Evolutionary conservation across 2,329 filamentous ascomycete species (phyloP).

Genomic region (Fusarium haematococcum): DNA sequence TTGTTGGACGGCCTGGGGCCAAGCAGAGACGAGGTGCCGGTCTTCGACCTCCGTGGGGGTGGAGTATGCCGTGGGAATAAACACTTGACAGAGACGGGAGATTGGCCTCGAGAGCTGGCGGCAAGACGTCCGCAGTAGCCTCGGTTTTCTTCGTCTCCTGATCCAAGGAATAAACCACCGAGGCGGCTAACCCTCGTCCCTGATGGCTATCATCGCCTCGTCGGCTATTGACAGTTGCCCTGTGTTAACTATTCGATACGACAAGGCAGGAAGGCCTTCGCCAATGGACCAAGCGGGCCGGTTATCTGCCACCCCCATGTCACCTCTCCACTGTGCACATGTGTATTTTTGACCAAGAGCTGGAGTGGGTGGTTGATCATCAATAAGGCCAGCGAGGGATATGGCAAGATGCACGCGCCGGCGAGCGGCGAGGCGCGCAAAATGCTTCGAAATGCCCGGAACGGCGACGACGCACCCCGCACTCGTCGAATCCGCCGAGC

Average conservation of each 20-base stretch:
- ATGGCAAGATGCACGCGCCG: slow-evolving; percentile 18
- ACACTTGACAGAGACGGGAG: slow-evolving; percentile 26
- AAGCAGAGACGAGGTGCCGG: slow-evolving; percentile 27
- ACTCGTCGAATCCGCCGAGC: slow-evolving; percentile 26
- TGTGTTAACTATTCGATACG: not conserved
- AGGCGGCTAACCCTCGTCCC: slow-evolving; percentile 18
- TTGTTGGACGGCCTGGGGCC: slow-evolving; percentile 16
- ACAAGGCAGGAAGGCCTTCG: not conserved
- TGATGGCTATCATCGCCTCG: slow-evolving; percentile 11
- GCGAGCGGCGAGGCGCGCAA: slow-evolving; percentile 30
- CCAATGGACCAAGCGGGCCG: slow-evolving; percentile 4
- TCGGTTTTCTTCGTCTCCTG: slow-evolving; percentile 21
- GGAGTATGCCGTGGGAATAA: slow-evolving; percentile 37
- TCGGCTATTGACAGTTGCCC: not conserved
- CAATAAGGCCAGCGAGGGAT: slow-evolving; percentile 18
- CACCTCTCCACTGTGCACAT: slow-evolving; percentile 4
- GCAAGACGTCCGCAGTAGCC: slow-evolving; percentile 14
- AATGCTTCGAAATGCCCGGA: slow-evolving; percentile 15
- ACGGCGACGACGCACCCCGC: slow-evolving; percentile 40
- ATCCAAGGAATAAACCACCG: slow-evolving; percentile 29
- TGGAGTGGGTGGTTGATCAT: slow-evolving; percentile 2
- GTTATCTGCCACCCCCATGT: slow-evolving; percentile 1
- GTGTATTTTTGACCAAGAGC: not conserved
- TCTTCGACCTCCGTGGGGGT: slow-evolving; percentile 47
- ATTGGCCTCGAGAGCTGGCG: slow-evolving; percentile 22